Evolutionary conservation across 73 alveolate species (phyloP), one percentile per base, ranked within the genome.

Genomic region (Paramecium bursaria): DNA sequence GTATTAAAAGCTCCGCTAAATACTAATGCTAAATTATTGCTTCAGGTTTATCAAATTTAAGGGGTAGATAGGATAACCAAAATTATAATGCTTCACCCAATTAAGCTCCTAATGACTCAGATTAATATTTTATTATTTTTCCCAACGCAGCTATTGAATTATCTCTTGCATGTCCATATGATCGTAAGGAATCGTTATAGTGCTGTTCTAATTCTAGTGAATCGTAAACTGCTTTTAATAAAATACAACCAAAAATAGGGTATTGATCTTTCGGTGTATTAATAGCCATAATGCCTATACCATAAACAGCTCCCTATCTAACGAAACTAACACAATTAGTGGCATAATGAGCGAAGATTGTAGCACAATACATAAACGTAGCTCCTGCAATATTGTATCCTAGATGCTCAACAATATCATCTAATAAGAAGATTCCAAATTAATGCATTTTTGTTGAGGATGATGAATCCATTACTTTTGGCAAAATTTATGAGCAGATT

Each of bases 261-360:
- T 86, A 92, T 5, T 46, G 55, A 30, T 39, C 88, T 27, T 73
- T 80, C 14, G 90, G 90, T 31, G 92, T 74, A 48, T 82, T 75
- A 23, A 46, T 26, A 29, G 97, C 96, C 79, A 86, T 86, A 1
- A 94, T 75, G n/a, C 99, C 99, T 22, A 97, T 86, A 29, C 99
- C 99, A 88, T 95, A 97, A 9, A 91, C 91, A 26, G 99, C 99
- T 31, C 99, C 97, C 85, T 95, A 96, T 87, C 99, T 90, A 23
- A 94, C 92, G 9, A 90, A 91, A 53, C 93, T 85, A 74, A 90
- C 94, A 25, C 88, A 85, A 46, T 88, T 90, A 30, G 44, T 74
- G 17, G 95, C 92, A 91, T 85, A 92, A 73, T 74, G 29, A 30
- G 90, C 85, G 75, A 96, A 75, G 21, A 91, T 91, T 39, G 88